These are phyloP conservation scores for Malassezia yamatoensis DNA, from an alignment of 1,284 basidiomycete genomes.

Conservation along the genomic window DNA sequence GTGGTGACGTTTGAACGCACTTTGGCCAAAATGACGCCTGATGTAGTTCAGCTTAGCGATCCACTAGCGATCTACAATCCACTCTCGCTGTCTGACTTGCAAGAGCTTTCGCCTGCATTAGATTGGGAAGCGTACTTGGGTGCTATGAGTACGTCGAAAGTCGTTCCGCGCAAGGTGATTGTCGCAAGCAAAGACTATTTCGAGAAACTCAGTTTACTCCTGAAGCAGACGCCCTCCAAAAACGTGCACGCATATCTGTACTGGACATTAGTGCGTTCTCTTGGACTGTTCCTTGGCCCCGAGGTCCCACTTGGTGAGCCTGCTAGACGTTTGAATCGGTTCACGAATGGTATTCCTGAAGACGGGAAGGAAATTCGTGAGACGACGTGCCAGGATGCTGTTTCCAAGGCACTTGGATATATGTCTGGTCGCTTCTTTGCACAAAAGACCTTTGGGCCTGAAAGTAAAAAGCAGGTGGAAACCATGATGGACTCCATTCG, in stretches of 20 bases:
- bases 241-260: conserved; percentile 76
- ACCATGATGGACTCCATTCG: conserved; percentile 81
- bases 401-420: conserved; percentile 52
- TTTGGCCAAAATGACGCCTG: conserved; percentile 63
- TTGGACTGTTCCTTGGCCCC: conserved; percentile 30
- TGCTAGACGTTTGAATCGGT: conserved; percentile 59
- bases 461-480: conserved; percentile 69
- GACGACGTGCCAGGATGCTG: conserved; percentile 53
- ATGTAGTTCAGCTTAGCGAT: conserved; percentile 57
- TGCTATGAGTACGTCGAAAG: conserved; percentile 55
- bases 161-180: conserved; percentile 61
- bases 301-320: conserved; percentile 47
- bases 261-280: conserved; percentile 40
- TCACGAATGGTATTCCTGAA: conserved; percentile 67
- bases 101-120: conserved; percentile 58
- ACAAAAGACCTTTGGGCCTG: conserved; percentile 70
- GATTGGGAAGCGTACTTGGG: conserved; percentile 75
- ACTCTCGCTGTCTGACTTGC: conserved; percentile 58
- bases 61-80: conserved; percentile 86
- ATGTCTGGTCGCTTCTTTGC: conserved; percentile 62
- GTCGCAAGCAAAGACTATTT: conserved; percentile 75
- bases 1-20: conserved; percentile 65
- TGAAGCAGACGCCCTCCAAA: conserved; percentile 61
- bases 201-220: conserved; percentile 59
- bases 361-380: conserved; percentile 72